Conservation (phyloP, 225 moss, liverwort and hornwort species). For the Takakia lepidozioides region DNA sequence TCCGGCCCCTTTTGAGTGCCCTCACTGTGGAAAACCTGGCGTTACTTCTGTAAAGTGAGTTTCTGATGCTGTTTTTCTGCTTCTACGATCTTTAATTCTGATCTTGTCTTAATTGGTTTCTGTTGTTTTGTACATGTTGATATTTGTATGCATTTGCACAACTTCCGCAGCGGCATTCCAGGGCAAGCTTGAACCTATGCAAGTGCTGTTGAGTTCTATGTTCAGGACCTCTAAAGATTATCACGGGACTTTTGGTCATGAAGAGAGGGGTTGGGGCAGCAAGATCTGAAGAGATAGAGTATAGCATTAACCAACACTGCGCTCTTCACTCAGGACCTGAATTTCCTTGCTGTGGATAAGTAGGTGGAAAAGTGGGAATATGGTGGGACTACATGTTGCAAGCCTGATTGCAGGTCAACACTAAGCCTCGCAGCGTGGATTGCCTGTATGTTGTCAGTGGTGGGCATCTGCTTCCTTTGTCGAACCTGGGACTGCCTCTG, state of each 20-base stretch:
- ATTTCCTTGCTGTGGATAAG: too few species aligned
- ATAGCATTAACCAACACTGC: too few species aligned
- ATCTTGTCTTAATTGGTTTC: background rate
- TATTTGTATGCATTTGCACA: background rate
- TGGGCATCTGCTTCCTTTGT: slow-evolving; percentile 75
- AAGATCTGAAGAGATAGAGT: too few species aligned
- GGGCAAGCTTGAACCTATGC: too few species aligned
- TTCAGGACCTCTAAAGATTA: too few species aligned
- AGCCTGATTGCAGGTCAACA: slow-evolving; percentile 69
- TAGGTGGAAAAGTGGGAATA: too few species aligned
- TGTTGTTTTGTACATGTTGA: background rate
- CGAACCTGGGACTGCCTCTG: slow-evolving; percentile 79
- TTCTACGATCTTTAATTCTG: background rate
- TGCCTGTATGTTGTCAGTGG: slow-evolving; percentile 55
- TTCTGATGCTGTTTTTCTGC: background rate
- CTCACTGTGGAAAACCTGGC: slow-evolving; percentile 74
- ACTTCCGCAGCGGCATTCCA: too few species aligned
- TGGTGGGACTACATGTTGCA: too few species aligned
- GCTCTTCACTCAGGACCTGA: too few species aligned
- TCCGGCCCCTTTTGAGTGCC: slow-evolving; percentile 80
- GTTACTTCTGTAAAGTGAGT: slow-evolving; percentile 70
- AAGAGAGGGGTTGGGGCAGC: too few species aligned
- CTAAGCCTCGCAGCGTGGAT: slow-evolving; percentile 69
- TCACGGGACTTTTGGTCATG: too few species aligned
- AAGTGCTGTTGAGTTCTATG: too few species aligned